These are phyloP conservation scores for Phytophthora capsici DNA, from an alignment of 352 stramenopile genomes.

Conservation along the genomic window DNA sequence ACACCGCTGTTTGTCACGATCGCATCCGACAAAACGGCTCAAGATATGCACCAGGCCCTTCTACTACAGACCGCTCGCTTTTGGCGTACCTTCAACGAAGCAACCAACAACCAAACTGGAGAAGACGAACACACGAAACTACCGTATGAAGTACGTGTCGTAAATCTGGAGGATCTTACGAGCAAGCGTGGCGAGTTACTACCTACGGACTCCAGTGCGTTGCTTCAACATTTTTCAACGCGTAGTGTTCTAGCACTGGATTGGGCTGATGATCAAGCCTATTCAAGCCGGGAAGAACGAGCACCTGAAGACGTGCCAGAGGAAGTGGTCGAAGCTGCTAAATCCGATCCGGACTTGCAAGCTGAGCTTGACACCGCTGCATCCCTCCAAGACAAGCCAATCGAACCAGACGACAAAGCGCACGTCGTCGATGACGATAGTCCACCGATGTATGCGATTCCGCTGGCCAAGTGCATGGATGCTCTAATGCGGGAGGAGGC, in stretches of 20 bases:
- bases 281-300: conserved; percentile 30
- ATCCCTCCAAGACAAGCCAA: conserved; percentile 2
- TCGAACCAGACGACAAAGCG: conserved; percentile 1
- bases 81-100: conserved; percentile 26
- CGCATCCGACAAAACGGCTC: conserved; percentile 63
- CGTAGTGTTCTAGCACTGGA: conserved; percentile 83
- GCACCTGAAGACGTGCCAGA: conserved; percentile 37
- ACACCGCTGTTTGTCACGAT: conserved; percentile 80
- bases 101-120: conserved; percentile 7
- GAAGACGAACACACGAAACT: conserved; percentile 15
- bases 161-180: conserved; percentile 67
- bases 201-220: conserved; percentile 51
- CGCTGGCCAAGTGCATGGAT: conserved; percentile 74
- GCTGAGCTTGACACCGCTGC: conserved; percentile 22
- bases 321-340: conserved; percentile 43
- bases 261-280: conserved; percentile 54
- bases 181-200: conserved; percentile 43
- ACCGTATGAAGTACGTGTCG: conserved; percentile 61
- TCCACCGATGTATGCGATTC: conserved; percentile 42
- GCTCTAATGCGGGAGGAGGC: conserved; percentile 71
- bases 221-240: conserved; percentile 79
- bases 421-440: conserved; percentile 22
- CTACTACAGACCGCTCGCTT: conserved; percentile 74
- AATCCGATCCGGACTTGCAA: conserved; percentile 33
- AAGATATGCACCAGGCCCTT: conserved; percentile 73